Evolutionary conservation across 1,284 basidiomycete genomes (phyloP).

Genomic region (Abortiporus biennis): DNA sequence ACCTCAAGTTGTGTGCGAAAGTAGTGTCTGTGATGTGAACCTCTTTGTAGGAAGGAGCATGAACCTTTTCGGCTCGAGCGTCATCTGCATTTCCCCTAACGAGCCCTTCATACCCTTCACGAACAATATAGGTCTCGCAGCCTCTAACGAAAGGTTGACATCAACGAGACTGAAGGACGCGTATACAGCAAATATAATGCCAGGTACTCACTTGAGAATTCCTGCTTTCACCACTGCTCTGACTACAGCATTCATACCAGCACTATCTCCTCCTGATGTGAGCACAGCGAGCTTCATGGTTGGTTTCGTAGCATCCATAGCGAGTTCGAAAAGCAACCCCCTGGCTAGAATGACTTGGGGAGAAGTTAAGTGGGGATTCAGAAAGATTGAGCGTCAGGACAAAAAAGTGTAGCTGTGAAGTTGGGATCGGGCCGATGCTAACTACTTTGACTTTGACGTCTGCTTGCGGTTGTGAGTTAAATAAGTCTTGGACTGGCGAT

Average conservation of each 20-base stretch:
- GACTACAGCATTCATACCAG: conserved; percentile 95
- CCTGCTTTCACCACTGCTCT: conserved; percentile 87
- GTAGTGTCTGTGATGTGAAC: conserved; percentile 29
- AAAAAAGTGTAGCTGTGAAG: too few relatives aligned
- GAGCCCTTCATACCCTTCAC: conserved; percentile 97
- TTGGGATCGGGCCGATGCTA: too few relatives aligned
- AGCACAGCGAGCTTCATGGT: conserved; percentile 85
- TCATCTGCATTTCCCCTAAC: conserved; percentile 60
- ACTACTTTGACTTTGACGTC: too few relatives aligned
- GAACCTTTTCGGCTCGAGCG: conserved; percentile 18
- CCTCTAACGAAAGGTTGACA: conserved; percentile 46
- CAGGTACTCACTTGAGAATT: conserved; percentile 72
- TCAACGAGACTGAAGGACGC: conserved; percentile 2
- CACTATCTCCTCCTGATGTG: conserved; percentile 95
- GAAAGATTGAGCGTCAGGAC: too few relatives aligned
- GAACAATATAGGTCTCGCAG: conserved; percentile 89
- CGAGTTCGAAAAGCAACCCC: too few relatives aligned
- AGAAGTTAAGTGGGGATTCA: too few relatives aligned
- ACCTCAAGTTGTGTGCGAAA: conserved; percentile 69
- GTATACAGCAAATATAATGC: conserved; percentile 6
- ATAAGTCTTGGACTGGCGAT: too few relatives aligned
- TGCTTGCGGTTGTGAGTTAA: too few relatives aligned
- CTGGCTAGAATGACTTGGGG: too few relatives aligned
- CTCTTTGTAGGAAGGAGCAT: conserved; percentile 17
- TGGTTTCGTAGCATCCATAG: conserved; percentile 4